Percentiles rank a stretch among this genome's conserved stretches.
phyloP scores from a whole-genome alignment of 768 basidiomycete genomes.

The Calvatia gigantea region DNA sequence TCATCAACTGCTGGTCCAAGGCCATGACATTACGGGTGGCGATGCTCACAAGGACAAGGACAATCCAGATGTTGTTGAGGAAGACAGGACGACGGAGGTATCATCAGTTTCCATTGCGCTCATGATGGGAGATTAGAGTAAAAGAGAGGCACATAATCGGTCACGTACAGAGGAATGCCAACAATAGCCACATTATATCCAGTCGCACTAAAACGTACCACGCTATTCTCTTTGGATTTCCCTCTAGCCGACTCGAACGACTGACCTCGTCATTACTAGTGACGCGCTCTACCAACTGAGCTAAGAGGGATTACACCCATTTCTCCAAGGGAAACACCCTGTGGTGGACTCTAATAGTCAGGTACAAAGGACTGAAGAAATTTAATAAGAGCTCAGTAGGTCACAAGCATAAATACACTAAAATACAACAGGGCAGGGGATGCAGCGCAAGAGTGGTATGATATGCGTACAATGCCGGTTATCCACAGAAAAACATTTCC shows the following conservation, averaged over 20 bases:
- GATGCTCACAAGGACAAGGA: slow-evolving; percentile 66
- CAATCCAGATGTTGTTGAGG: slow-evolving; percentile 69
- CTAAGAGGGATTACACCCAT: slow-evolving; percentile 39
- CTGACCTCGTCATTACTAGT: slow-evolving; percentile 44
- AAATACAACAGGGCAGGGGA: too few relatives aligned
- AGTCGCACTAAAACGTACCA: slow-evolving; percentile 3
- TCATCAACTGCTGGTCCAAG: slow-evolving; percentile 10
- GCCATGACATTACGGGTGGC: neutral
- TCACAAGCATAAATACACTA: too few relatives aligned
- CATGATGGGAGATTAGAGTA: slow-evolving; percentile 25
- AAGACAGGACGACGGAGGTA: slow-evolving; percentile 67
- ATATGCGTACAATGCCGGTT: too few relatives aligned
- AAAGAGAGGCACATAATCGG: neutral
- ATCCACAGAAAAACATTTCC: too few relatives aligned
- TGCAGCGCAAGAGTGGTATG: too few relatives aligned
- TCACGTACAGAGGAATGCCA: neutral
- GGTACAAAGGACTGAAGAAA: too few relatives aligned
- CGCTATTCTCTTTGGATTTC: slow-evolving; percentile 16
- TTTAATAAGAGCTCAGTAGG: too few relatives aligned
- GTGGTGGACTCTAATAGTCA: neutral
- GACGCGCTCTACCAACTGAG: slow-evolving; percentile 57
- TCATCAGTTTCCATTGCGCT: slow-evolving; percentile 80
- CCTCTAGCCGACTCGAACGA: slow-evolving; percentile 34
- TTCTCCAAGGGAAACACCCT: too few relatives aligned
- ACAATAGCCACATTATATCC: neutral